A percentile compares a stretch with the other conserved stretches of the same genome.
Evolutionary conservation across 345 rosid species (phyloP).

Genomic region (Isatis tinctoria): DNA sequence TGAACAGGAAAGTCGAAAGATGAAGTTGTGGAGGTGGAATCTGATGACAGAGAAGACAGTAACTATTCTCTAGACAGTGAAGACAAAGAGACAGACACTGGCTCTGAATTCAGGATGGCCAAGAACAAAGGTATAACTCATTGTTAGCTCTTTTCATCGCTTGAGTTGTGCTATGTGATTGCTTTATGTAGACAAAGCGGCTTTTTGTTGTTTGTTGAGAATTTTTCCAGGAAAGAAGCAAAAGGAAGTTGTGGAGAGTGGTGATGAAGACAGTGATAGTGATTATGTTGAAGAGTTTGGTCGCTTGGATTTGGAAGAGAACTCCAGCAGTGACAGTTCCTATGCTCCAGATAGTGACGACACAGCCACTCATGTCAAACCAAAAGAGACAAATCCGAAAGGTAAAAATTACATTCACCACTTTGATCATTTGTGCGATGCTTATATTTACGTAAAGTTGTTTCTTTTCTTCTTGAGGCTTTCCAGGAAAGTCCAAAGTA

Average conservation of each 20-base stretch:
- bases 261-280: not conserved
- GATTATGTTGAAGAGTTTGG: constrained; percentile 1
- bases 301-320: not conserved
- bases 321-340: constrained; percentile 1
- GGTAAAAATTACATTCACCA: constrained; percentile 6
- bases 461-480: not conserved
- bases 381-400: not conserved
- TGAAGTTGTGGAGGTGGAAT: not conserved
- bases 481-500: not conserved
- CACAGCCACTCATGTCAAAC: not conserved
- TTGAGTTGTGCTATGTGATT: not conserved
- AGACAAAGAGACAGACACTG: not conserved
- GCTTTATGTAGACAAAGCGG: not conserved
- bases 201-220: not conserved
- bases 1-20: constrained; percentile 19
- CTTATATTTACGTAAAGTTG: not conserved
- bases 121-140: not conserved
- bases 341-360: constrained; percentile 6
- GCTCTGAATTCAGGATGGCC: constrained; percentile 1
- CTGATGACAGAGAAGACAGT: constrained; percentile 5
- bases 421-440: not conserved
- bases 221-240: constrained; percentile 4
- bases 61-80: not conserved
- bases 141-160: not conserved
- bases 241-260: not conserved